These are phyloP conservation scores for Triticum turgidum DNA, from an alignment of 176 grass and related monocot genomes.

Conservation along the genomic window DNA sequence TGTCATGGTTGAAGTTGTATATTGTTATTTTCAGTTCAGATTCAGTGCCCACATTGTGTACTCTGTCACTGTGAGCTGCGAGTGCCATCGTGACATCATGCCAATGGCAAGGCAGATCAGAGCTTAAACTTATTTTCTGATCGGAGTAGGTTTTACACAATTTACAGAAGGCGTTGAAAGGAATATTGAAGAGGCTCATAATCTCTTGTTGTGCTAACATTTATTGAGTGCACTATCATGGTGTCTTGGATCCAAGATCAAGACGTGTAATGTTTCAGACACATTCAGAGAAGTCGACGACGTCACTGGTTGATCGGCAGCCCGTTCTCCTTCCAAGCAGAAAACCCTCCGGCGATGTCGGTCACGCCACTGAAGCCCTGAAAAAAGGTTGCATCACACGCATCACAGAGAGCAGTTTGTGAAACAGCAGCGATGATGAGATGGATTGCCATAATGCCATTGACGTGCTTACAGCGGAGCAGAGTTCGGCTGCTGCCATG, in stretches of 20 bases:
- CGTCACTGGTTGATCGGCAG: constrained; percentile 40
- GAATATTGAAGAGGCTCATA: too few species aligned
- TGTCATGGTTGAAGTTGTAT: neutral
- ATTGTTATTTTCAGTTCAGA: neutral
- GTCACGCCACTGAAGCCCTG: constrained; percentile 70
- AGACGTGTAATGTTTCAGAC: neutral
- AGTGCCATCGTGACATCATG: too few species aligned
- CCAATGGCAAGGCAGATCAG: too few species aligned
- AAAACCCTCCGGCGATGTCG: constrained; percentile 70
- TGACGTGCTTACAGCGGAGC: constrained; percentile 57
- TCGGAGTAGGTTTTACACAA: too few species aligned
- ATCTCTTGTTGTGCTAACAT: too few species aligned
- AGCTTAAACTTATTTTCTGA: too few species aligned
- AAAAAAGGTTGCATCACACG: neutral
- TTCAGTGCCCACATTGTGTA: neutral
- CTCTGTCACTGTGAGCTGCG: neutral
- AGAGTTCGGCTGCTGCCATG: constrained; percentile 76
- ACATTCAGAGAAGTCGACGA: neutral
- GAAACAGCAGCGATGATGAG: neutral
- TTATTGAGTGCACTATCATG: neutral
- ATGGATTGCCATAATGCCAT: neutral
- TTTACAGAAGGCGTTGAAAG: too few species aligned
- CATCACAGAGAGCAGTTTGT: too few species aligned
- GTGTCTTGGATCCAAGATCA: neutral
- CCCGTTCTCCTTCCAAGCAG: constrained; percentile 59